phyloP scores from a whole-genome alignment of 768 basidiomycete genomes.

The Mycena galopus region DNA sequence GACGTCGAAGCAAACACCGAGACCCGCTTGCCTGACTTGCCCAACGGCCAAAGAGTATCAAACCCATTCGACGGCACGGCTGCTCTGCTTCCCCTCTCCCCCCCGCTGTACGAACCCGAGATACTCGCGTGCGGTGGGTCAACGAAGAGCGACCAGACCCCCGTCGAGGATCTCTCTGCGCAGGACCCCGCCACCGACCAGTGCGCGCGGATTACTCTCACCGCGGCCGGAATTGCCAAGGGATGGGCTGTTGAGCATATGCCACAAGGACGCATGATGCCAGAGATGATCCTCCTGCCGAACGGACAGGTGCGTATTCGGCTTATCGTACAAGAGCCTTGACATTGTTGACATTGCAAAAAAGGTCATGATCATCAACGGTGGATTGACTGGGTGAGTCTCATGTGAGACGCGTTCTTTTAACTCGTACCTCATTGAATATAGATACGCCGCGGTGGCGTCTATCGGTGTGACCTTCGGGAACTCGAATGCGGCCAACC shows the following conservation, averaged over 20 bases:
- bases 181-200: constrained; percentile 62
- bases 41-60: constrained; percentile 64
- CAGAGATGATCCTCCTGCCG: constrained; percentile 67
- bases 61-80: constrained; percentile 69
- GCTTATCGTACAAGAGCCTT: too few relatives aligned
- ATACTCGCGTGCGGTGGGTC: constrained; percentile 53
- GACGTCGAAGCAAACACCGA: constrained; percentile 48
- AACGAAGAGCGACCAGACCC: constrained; percentile 43
- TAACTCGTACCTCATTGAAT: too few relatives aligned
- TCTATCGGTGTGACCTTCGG: constrained; percentile 48
- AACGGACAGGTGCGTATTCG: constrained; percentile 64
- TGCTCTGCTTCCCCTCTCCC: constrained; percentile 47
- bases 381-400: constrained; percentile 57
- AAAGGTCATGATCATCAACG: constrained; percentile 65
- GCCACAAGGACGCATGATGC: constrained; percentile 68
- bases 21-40: constrained; percentile 38
- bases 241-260: constrained; percentile 63
- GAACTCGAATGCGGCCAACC: constrained; percentile 62
- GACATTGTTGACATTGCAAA: too few relatives aligned
- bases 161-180: constrained; percentile 59
- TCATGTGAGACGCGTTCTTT: too few relatives aligned
- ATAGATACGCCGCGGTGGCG: constrained; percentile 42
- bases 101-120: constrained; percentile 49
- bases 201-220: constrained; percentile 60
- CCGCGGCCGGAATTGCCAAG: constrained; percentile 60